A percentile compares a stretch with the other conserved stretches of the same genome.
Evolutionary conservation across 1,284 basidiomycete species (phyloP).

Genomic region (Tylopilus orsonianus): DNA sequence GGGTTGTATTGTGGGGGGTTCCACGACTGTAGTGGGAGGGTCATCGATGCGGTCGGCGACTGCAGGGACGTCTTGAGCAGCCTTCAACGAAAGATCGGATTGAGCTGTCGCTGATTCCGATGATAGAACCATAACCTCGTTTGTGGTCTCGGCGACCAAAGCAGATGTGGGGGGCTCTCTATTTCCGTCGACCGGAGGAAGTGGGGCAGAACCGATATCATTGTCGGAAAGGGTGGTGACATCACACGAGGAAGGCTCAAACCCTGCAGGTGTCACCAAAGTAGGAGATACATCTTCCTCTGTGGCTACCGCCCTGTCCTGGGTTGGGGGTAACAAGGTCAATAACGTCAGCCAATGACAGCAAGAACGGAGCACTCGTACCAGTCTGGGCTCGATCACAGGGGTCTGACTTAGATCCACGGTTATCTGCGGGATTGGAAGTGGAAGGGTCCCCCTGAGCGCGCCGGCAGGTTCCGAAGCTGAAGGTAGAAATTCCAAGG

Average conservation of each 20-base stretch:
- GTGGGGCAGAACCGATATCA: conserved; percentile 17
- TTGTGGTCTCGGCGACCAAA: background rate
- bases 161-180: conserved; percentile 1
- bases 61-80: background rate
- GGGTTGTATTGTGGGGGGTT: conserved; percentile 1
- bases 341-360: background rate
- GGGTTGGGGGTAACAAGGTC: background rate
- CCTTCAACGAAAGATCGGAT: background rate
- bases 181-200: conserved; percentile 10
- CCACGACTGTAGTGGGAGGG: background rate
- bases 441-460: conserved; percentile 9
- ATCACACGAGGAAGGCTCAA: conserved; percentile 7
- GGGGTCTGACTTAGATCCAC: conserved; percentile 37
- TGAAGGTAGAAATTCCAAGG: conserved; percentile 22
- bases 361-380: conserved; percentile 5
- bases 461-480: conserved; percentile 11
- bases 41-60: background rate
- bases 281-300: conserved; percentile 18
- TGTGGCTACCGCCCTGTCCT: conserved; percentile 28
- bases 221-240: conserved; percentile 40
- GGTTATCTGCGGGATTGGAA: conserved; percentile 29
- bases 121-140: background rate
- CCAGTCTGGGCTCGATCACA: conserved; percentile 18
- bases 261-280: conserved; percentile 1
- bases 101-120: conserved; percentile 6